Evolutionary conservation across 495 filamentous ascomycete genomes (phyloP).

Genomic region (Chaetomium tenue): DNA sequence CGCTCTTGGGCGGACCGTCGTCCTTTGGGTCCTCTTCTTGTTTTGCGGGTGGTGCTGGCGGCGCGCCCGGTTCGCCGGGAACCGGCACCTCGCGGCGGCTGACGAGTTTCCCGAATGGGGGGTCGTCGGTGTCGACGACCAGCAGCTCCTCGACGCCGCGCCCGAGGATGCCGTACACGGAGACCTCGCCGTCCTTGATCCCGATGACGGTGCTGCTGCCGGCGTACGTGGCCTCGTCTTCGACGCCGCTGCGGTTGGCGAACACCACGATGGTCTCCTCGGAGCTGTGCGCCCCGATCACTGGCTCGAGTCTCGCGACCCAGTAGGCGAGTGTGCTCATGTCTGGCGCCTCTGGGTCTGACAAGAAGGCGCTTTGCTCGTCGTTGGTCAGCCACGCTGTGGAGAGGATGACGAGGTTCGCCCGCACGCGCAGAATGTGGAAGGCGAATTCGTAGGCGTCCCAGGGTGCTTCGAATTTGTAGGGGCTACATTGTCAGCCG

Average conservation of each 20-base stretch:
- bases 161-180: constrained; percentile 64
- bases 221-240: constrained; percentile 71
- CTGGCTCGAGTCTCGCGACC: constrained; percentile 72
- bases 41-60: neutral
- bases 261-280: constrained; percentile 75
- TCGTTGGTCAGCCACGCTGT: constrained; percentile 85
- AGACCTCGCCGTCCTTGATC: constrained; percentile 64
- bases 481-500: constrained; percentile 29
- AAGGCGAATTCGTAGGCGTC: constrained; percentile 79
- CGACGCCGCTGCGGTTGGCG: constrained; percentile 76
- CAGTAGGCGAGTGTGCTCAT: constrained; percentile 83
- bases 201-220: constrained; percentile 84
- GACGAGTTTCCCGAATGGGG: constrained; percentile 35
- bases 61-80: neutral
- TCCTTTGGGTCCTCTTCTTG: neutral
- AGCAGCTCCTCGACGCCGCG: constrained; percentile 63
- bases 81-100: constrained; percentile 14
- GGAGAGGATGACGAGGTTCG: constrained; percentile 72
- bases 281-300: constrained; percentile 57
- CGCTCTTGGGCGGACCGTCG: neutral
- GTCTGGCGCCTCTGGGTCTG: constrained; percentile 60
- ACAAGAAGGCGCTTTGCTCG: constrained; percentile 45
- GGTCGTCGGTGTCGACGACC: constrained; percentile 57
- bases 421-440: constrained; percentile 60
- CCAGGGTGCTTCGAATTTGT: constrained; percentile 71